Conservation (phyloP, 805 yeast species). For the Wickerhamiella qilinensis region DNA sequence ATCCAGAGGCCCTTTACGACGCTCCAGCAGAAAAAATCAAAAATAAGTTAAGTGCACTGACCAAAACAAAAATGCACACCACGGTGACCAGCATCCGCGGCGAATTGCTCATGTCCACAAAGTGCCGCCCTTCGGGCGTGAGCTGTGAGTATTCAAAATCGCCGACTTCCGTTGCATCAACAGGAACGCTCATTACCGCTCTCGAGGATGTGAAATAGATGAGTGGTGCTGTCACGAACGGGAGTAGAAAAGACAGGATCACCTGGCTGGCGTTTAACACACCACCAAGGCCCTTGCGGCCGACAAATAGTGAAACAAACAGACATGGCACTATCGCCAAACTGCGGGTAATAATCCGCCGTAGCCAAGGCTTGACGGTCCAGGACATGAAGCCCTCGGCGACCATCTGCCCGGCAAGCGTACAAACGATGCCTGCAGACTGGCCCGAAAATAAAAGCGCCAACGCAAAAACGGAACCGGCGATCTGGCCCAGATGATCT, state of each 20-base stretch:
- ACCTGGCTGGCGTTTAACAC: conserved; percentile 75
- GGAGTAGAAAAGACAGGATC: conserved; percentile 60
- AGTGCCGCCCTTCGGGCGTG: conserved; percentile 18
- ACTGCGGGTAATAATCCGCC: conserved; percentile 66
- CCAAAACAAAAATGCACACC: conserved; percentile 48
- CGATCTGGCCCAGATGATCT: conserved; percentile 60
- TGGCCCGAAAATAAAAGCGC: conserved; percentile 87
- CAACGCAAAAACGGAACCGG: conserved; percentile 76
- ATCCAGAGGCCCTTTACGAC: too few species aligned
- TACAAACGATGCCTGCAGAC: conserved; percentile 87
- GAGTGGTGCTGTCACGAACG: conserved; percentile 78
- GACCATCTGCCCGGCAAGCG: conserved; percentile 87
- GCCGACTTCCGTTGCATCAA: conserved; percentile 14
- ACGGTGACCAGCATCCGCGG: conserved; percentile 37
- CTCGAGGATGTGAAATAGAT: conserved; percentile 64
- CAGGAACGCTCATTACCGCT: conserved; percentile 39
- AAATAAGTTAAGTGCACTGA: conserved; percentile 56
- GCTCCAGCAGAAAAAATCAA: conserved; percentile 32
- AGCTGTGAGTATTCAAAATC: conserved; percentile 6
- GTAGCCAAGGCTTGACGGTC: conserved; percentile 66
- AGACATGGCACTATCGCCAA: conserved; percentile 78
- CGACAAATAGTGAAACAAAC: conserved; percentile 52
- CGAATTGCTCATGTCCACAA: conserved; percentile 59
- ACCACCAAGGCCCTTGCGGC: conserved; percentile 60
- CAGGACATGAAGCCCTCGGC: conserved; percentile 77